Conservation (phyloP, 805 yeast species). For the Starmerella floricola region DNA sequence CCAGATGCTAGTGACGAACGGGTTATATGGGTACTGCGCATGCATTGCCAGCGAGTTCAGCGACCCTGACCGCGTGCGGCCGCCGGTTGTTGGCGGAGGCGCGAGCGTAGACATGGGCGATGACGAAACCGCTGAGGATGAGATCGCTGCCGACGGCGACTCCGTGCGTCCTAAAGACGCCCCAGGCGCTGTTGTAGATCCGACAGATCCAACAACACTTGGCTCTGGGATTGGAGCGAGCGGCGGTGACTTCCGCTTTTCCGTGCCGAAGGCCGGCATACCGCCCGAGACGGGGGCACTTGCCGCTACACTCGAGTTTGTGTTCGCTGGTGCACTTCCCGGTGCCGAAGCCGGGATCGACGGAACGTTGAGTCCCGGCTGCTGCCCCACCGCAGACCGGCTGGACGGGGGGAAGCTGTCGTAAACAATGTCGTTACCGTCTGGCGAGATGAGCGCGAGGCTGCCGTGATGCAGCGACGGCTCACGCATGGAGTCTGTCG, state of each 20-base stretch:
- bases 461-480: constrained; percentile 25
- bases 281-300: neutral
- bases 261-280: neutral
- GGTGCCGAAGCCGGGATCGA: neutral
- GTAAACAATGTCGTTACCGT: constrained; percentile 16
- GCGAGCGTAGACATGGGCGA: neutral
- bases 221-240: constrained; percentile 18
- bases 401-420: constrained; percentile 23
- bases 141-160: constrained; percentile 6
- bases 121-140: neutral
- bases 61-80: constrained; percentile 16
- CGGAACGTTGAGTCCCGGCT: neutral
- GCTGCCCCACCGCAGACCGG: constrained; percentile 24
- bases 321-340: too few relatives aligned
- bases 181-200: too few relatives aligned
- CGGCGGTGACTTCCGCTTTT: constrained; percentile 14
- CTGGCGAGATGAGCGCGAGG: constrained; percentile 28
- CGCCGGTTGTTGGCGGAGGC: neutral
- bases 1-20: constrained; percentile 20
- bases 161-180: constrained; percentile 2
- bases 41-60: constrained; percentile 11
- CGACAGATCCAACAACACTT: too few relatives aligned
- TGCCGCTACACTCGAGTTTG: too few relatives aligned
- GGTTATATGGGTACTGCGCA: constrained; percentile 11
- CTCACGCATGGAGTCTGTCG: neutral